Conservation (phyloP, 1,284 basidiomycete genomes). For the Testicularia cyperi region DNA sequence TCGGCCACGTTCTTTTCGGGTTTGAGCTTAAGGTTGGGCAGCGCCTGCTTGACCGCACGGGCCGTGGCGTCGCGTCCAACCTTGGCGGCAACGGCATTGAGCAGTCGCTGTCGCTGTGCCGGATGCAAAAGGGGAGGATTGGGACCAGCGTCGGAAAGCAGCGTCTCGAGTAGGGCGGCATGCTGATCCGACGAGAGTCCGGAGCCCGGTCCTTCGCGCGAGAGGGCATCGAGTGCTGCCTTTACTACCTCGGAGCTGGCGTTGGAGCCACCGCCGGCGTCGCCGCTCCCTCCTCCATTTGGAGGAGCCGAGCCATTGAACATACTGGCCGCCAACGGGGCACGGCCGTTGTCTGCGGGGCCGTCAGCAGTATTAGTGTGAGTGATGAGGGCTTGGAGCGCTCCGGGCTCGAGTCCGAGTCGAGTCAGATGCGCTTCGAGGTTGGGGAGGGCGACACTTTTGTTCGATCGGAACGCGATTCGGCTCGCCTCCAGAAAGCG, state of each 20-base stretch:
- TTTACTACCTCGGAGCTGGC: constrained; percentile 56
- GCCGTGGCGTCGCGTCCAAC: constrained; percentile 52
- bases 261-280: constrained; percentile 33
- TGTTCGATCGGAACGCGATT: neutral
- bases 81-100: constrained; percentile 51
- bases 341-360: constrained; percentile 16
- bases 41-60: constrained; percentile 50
- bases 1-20: constrained; percentile 40
- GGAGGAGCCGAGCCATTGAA: constrained; percentile 42
- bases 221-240: constrained; percentile 70
- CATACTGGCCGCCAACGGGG: constrained; percentile 34
- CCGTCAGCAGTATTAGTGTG: constrained; percentile 65
- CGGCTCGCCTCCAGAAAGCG: neutral
- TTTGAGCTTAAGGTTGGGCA: constrained; percentile 48
- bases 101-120: constrained; percentile 45
- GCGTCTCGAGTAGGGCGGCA: constrained; percentile 68
- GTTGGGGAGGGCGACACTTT: neutral
- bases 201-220: constrained; percentile 69
- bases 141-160: constrained; percentile 42
- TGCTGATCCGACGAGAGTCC: constrained; percentile 75
- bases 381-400: neutral
- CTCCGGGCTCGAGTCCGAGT: constrained; percentile 2
- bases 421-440: neutral
- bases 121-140: constrained; percentile 40
- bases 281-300: constrained; percentile 18